phyloP scores from a whole-genome alignment of 495 filamentous ascomycete species.

The Symbiotaphrina buchneri region DNA sequence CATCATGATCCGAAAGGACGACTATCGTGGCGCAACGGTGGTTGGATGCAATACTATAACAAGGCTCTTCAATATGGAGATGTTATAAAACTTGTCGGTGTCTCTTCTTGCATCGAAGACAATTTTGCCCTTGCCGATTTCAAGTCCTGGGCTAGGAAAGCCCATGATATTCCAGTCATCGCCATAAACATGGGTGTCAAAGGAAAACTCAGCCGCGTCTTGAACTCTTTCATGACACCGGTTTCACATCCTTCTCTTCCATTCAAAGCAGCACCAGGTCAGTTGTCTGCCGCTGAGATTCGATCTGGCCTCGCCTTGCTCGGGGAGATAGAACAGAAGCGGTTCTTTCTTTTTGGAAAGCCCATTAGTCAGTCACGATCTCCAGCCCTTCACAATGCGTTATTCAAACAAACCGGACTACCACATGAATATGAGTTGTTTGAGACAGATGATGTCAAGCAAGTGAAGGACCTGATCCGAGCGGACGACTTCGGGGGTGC shows the following conservation, averaged over 20 bases:
- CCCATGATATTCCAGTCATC: slow-evolving; percentile 63
- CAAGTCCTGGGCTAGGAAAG: slow-evolving; percentile 45
- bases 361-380: slow-evolving; percentile 65
- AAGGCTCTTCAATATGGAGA: slow-evolving; percentile 48
- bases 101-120: slow-evolving; percentile 54
- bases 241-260: slow-evolving; percentile 80
- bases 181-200: slow-evolving; percentile 87
- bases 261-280: slow-evolving; percentile 84
- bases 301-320: slow-evolving; percentile 51
- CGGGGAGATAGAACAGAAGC: slow-evolving; percentile 53
- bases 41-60: slow-evolving; percentile 82
- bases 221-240: slow-evolving; percentile 86
- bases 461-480: slow-evolving; percentile 44
- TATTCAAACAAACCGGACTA: slow-evolving; percentile 59
- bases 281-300: slow-evolving; percentile 82
- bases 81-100: slow-evolving; percentile 55
- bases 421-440: slow-evolving; percentile 69
- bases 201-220: slow-evolving; percentile 73
- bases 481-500: slow-evolving; percentile 68
- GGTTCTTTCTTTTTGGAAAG: slow-evolving; percentile 72
- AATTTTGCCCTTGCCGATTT: slow-evolving; percentile 74
- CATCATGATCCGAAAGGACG: slow-evolving; percentile 66
- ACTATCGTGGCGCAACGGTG: slow-evolving; percentile 69
- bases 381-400: slow-evolving; percentile 69
- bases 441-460: slow-evolving; percentile 46